Evolutionary conservation across 2,329 filamentous ascomycete genomes (phyloP), one percentile per base, ranked within the genome.

Genomic region (Alternaria solani): DNA sequence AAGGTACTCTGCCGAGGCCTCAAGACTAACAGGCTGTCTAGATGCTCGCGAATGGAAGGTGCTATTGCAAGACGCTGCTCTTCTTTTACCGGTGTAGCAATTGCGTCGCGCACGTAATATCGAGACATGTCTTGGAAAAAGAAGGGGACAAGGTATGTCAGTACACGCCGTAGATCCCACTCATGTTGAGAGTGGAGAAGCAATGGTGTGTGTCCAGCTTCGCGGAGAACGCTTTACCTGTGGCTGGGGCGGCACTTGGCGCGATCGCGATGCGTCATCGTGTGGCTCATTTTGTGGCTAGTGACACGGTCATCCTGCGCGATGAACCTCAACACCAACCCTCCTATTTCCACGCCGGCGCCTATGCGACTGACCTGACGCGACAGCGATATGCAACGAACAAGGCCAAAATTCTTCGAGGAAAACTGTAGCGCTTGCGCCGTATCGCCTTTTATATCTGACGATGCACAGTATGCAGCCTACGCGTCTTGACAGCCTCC

Each of bases 151-250:
- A 7, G 20, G 3, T 1, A 11, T 34, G 32, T 18, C 1, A 23
- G 7, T 20, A 16, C 16, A 32, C 26, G 30, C 11, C 36, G 12
- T 1, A 5, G n/a, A 9, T 34, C 16, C 8, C 18, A 30, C 41
- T 20, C 30, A 16, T 38, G 36, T 48, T 23, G 34, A 12, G 25
- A 43, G 39, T 39, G 43, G 53, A 49, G 34, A 12, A 7, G 44
- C 44, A 28, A 23, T 48, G 42, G 44, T 30, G 34, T 39, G 43
- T 48, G n/a, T n/a, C 43, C 48, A 55, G 53, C 53, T 55, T 55
- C 49, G 43, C 34, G 53, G 53, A 38, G 43, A 49, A 55, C n/a
- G 53, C 53, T 55, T 55, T 26, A 47, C n/a, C 20, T 47, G 42
- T 26, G 39, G 32, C 32, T 38, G 18, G 39, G 42, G 26, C 36